Evolutionary conservation across 306 rosid genomes (phyloP), one percentile per base, ranked within the genome.

Genomic region (Vigna radiata): DNA sequence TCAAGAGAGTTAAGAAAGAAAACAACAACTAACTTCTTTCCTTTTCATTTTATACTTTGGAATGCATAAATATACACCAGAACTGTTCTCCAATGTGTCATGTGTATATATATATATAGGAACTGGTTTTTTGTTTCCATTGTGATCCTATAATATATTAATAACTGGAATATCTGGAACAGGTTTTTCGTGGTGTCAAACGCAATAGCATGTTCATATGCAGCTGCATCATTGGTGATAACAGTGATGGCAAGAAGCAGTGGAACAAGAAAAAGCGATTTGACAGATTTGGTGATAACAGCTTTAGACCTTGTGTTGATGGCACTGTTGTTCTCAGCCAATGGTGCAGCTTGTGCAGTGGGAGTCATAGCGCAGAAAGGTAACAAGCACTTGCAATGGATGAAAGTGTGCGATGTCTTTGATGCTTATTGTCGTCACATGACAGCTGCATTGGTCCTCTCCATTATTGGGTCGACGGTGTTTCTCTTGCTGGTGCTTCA

Each of bases 181-280:
- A 89, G 91, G 89, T 89, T 73, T 77, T 87, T 87, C 29, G 74
- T 89, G 84, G 93, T 87, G 74, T 16, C 87, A 33, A 89, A 89
- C 46, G 87, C 86, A 2, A 82, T 89, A 79, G 93, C 91, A 37
- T 83, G 93, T 58, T 81, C 83, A 5, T 89, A 89, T 31, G 91
- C 86, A n/a, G 85, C 85, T 8, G 80, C 46, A 14, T 83, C 93
- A 2, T 11, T 89, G 64, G 82, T 70, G 25, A 61, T 77, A 12
- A 60, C 76, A 1, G 41, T 53, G 5, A 54, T 66, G 54, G 82
- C 76, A 19, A 72, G 73, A 83, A 83, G 62, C 54, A 67, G 19
- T 9, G 79, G 71, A 17, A 8, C 13, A 2, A 79, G 64, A 12
- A 79, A 71, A 12, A 50, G 49, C 15, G 47, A 69, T 1, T 29